A percentile compares a stretch with the other conserved stretches of the same genome.
Conservation (phyloP, 441 rosid species). For the Bocquillonia castaneifolia region DNA sequence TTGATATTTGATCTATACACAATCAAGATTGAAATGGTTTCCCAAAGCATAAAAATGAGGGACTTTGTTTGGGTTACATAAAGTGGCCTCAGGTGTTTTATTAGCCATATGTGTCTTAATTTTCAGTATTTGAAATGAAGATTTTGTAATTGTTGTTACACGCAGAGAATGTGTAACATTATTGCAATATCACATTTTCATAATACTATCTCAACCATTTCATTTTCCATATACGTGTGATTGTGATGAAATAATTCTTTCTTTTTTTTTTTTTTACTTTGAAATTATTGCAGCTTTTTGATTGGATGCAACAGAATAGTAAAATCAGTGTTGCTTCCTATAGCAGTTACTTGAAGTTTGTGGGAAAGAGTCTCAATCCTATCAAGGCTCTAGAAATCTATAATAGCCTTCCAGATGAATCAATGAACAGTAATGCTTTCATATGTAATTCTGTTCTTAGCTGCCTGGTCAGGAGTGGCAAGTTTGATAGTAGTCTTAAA, state of each 20-base stretch:
- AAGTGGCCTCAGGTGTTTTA: no score
- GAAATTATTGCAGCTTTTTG: constrained; percentile 59
- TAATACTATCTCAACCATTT: not conserved
- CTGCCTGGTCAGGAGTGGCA: constrained; percentile 70
- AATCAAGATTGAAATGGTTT: no score
- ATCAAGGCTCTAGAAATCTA: constrained; percentile 67
- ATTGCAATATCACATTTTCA: not conserved
- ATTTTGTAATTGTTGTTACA: no score
- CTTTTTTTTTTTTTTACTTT: constrained; percentile 6
- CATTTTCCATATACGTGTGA: not conserved
- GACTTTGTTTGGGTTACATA: no score
- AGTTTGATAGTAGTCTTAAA: constrained; percentile 49
- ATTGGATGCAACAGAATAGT: constrained; percentile 76
- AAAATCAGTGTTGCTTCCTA: constrained; percentile 63
- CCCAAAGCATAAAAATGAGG: no score
- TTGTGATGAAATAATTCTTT: not conserved
- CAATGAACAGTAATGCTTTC: constrained; percentile 55
- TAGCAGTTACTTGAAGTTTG: constrained; percentile 66
- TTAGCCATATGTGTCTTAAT: no score
- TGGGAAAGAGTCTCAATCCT: constrained; percentile 55
- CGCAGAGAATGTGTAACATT: no score
- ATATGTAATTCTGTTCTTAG: constrained; percentile 77
- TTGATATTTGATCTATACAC: no score
- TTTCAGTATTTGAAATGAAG: no score
- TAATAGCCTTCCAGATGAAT: constrained; percentile 51